Evolutionary conservation across 805 yeast genomes (phyloP), one percentile per base, ranked within the genome.

Genomic region (Candida ulmi): DNA sequence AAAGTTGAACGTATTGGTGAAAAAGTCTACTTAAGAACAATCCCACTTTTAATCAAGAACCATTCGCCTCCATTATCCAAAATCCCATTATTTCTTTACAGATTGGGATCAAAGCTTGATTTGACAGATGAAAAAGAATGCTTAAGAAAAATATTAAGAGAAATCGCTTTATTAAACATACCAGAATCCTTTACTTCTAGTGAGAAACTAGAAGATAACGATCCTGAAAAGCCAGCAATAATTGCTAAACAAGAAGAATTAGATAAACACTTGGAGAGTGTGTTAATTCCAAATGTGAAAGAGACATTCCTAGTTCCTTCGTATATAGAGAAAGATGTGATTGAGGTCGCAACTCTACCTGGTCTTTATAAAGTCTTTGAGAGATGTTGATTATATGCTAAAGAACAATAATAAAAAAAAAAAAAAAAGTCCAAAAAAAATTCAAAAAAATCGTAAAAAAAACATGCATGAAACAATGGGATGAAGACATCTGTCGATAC

Each of bases 291-390:
- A 0, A 60, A 74, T 17, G 55, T 87, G 7, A 80, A 81, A 46
- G 67, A 68, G 43, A 62, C 78, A 34, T 74, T 88, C 21, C 55
- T 88, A 12, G 95, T 90, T 0, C 75, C 95, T 0, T 65, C 65
- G 12, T 54, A 52, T 3, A 50, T 88, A 28, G 47, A 60, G 5
- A 54, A 66, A 12, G 80, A 77, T 40, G 77, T 88, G 4, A 73
- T 86, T 5, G 96, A 91, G 58, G 77, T 93, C 29, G 97, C 99
- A 0, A 88, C 82, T 55, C 61, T 93, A 24, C 98, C 98, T 2
- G 95, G 95, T 0, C 65, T 93, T 41, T 93, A 93, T 61, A 76
- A 72, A 52, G 95, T 95, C 5, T 93, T 93, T 66, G 99, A 93
- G 64, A 71, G 99, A 57, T 93, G 99, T 53, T 85, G 41, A 50